Evolutionary conservation across 2,329 filamentous ascomycete species (phyloP), one percentile per base, ranked within the genome.

Genomic region (Talaromyces sp.): DNA sequence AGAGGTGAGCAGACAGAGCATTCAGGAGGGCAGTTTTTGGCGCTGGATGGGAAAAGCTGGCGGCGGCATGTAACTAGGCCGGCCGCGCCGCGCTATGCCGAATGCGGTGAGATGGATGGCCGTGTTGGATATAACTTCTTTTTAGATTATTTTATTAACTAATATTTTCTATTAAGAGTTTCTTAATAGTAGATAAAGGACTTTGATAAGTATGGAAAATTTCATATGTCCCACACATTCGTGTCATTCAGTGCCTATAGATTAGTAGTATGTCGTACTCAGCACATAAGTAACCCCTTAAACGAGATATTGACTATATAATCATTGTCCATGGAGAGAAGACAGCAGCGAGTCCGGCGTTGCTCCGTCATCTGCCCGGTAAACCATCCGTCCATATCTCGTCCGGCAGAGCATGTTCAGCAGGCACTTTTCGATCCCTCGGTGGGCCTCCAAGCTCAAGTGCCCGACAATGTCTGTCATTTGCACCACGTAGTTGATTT

Each of bases 1-100:
- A 69, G 70, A 70, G 63, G 65, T 67, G 66, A 68, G 68, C 65
- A 63, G 67, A 66, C 62, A 62, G 65, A 69, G 73, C 73, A 74
- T 74, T 68, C 73, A 74, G 53, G 48, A 52, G 48, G 43, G 43
- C 21, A 19, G 21, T 46, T 24, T 46, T 24, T 46, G 43, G 21
- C 43, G 10, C 43, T 46, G 43, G 43, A 46, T 46, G n/a, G 43
- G 21, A 24, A 46, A 46, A 46, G 43, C 43, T 46, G 43, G 43
- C 43, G 19, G 43, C 3, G 19, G 43, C 43, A 46, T 46, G 43
- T 46, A 21, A 24, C 19, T 46, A 46, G 43, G n/a, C 19, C 14
- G 41, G 41, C n/a, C 43, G 43, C 43, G 11, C 43, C 19, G 43
- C 43, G 19, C 43, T 46, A 46, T 9, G 10, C 43, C 43, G 19